Evolutionary conservation across 208 protist genomes (phyloP), one percentile per base, ranked within the genome.

Genomic region (Leishmania braziliensis): DNA sequence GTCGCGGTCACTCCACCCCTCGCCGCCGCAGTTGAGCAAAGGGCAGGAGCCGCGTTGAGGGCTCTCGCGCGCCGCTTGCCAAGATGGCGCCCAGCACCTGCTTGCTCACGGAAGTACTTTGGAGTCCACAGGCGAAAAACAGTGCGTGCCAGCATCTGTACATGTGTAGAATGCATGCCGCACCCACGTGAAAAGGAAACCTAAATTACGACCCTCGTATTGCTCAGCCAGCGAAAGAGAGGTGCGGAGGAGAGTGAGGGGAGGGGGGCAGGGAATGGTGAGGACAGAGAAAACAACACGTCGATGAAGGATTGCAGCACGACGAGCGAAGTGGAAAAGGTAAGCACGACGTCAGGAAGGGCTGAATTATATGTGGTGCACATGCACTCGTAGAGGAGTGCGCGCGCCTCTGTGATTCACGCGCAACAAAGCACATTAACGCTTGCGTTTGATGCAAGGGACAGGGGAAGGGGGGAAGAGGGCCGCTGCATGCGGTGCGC

Each of bases 91-190:
- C 60, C 68, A 1, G 46, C 66, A 39, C 29, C 26, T 51, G 20
- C 39, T 23, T 77, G 78, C 26, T 76, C 75, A 39, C 77, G 78
- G 65, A 91, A 91, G 84, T 94, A 92, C 18, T 78, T 68, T 23
- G 91, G 89, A 20, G 85, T 81, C 91, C 91, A 94, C 0, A 84
- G 83, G 14, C 83, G 77, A 54, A 79, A 36, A 36, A 69, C 18
- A 0, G 86, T 83, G 18, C 78, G 83, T 4, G 56, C 75, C n/a
- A 94, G 72, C 90, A 94, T 94, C 8, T 73, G 8, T 33, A 5
- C 3, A 33, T 73, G 62, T 20, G 62, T 8, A 29, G 36, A 26
- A n/a, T 43, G 39, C 26, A 39, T 26, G 39, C 36, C 29, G 23
- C 3, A 2, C 48, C 39, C 12, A 0, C 12, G 8, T 5, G 36